Base-by-base conservation (phyloP, 2,329 filamentous ascomycete genomes). In the Colletotrichum camelliae region DNA sequence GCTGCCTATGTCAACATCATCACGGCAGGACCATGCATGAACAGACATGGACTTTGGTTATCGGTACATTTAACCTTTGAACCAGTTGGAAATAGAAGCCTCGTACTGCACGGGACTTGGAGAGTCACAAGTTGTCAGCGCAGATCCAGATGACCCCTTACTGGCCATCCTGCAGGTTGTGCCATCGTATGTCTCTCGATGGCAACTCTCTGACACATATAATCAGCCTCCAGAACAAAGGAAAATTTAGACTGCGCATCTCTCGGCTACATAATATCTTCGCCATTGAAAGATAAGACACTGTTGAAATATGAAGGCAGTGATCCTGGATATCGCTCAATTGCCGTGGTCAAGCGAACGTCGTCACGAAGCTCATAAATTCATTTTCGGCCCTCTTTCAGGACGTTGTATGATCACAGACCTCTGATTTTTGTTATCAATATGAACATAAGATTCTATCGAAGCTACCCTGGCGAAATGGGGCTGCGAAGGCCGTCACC, bases 41-140 rank as follows among this genome's bases (percentile, higher is more conserved):
- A 7, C 1, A 52, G 0, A n/a, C 43, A 4, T 33, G 31, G n/a
- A 13, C 10, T 52, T 13, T 2, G 43, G 12, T 2, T 2, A 52
- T 2, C 6, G 10, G n/a, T 4, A 52, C n/a, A 10, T 1, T 18
- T 0, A n/a, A 48, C 7, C 6, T 21, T 13, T 0, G 12, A 4
- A 21, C 0, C 5, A 52, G 1, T 21, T 52, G 43, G 10, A 21
- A 0, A 4, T 52, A 6, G 0, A 4, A 52, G 18, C 1, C n/a
- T 21, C 0, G n/a, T 6, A 3, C 4, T 4, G 3, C 3, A 48
- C 21, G 43, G 43, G 18, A 12, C 6, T 21, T 48, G 43, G n/a
- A 1, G 43, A 7, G 9, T 48, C 43, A 21, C n/a, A 18, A 18
- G 10, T 27, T 27, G 24, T 12, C 43, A 48, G 18, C n/a, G n/a